Percentiles rank a stretch among this genome's conserved stretches.
These are phyloP conservation scores for Termitomyces sp. DNA, from an alignment of 768 basidiomycete genomes.

Conservation along the genomic window DNA sequence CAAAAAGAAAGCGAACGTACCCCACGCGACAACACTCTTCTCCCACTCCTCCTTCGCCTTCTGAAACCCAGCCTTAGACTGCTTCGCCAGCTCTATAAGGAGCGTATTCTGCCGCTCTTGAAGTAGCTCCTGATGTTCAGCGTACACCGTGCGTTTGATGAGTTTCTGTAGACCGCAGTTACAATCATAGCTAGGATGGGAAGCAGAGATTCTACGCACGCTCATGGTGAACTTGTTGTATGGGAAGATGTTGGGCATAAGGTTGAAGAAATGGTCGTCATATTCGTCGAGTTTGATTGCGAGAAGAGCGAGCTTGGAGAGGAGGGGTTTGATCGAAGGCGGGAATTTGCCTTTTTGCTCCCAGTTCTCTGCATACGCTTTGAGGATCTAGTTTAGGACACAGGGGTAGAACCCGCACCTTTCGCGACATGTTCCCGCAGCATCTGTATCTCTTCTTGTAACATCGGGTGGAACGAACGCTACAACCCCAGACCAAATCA, in stretches of 20 bases:
- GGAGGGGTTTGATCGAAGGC: slow-evolving; percentile 64
- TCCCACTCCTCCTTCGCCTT: slow-evolving; percentile 79
- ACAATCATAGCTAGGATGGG: background rate
- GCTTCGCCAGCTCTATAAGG: slow-evolving; percentile 54
- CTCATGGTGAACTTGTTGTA: slow-evolving; percentile 97
- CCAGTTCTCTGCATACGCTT: slow-evolving; percentile 57
- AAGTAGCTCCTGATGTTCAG: slow-evolving; percentile 65
- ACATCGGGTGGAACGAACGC: slow-evolving; percentile 68
- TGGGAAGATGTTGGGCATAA: slow-evolving; percentile 84
- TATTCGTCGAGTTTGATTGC: slow-evolving; percentile 87
- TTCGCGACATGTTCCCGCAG: slow-evolving; percentile 58
- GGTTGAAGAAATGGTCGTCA: slow-evolving; percentile 87
- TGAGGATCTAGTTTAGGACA: background rate
- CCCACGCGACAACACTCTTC: slow-evolving; percentile 65
- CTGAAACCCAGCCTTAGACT: slow-evolving; percentile 63
- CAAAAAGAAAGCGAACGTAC: slow-evolving; percentile 29
- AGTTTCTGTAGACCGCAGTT: too few relatives aligned
- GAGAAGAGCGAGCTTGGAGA: slow-evolving; percentile 67
- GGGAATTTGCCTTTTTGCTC: slow-evolving; percentile 89
- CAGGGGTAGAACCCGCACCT: slow-evolving; percentile 33
- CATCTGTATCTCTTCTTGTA: slow-evolving; percentile 58
- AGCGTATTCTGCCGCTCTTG: slow-evolving; percentile 66
- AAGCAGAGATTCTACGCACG: slow-evolving; percentile 35
- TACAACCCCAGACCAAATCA: slow-evolving; percentile 20
- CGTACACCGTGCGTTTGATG: slow-evolving; percentile 85